Base-by-base conservation (phyloP, 1,139 yeast species). In the Yamadazyma dushanensis region DNA sequence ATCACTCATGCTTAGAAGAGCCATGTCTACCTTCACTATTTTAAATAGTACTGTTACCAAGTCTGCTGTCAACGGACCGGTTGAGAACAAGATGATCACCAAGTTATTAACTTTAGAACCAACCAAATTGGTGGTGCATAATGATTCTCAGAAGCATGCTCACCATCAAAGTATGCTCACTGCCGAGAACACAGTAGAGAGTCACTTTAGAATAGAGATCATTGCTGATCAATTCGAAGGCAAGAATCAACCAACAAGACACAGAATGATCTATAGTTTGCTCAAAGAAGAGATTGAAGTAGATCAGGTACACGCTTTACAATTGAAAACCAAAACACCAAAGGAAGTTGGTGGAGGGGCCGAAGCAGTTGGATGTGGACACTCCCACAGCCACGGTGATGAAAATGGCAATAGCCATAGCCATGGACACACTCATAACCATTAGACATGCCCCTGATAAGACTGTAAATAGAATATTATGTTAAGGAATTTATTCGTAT, bases 141-240 rank as follows among this genome's bases (percentile, higher is more conserved):
- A 92, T 57, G 97, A 92, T 59, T 87, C 96, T 3, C 80, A 79
- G 57, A 84, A 85, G 56, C 98, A 92, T 59, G 78, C 90, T 2
- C 94, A 88, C 49, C 98, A 92, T 58, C 83, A 80, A 38, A 92
- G 95, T 2, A 76, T 88, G 70, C 73, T 80, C 40, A 87, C 83
- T 4, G 88, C 90, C 8, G 49, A 70, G 3, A 88, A 88, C 59
- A 69, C 66, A n/a, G 72, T 76, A 2, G 98, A 92, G 59, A 84
- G 96, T 1, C 98, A 92, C 57, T 89, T 92, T 59, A 62, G 80
- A 40, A 56, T 83, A 26, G 83, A 80, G 38, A 69, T 92, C 14
- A 85, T 88, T 5, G 83, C 94, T 46, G 79, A 79, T 26, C 69
- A 57, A 34, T 92, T 92, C 54, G 60, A 63, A 29, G 95, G 94